Evolutionary conservation across 2,329 filamentous ascomycete species (phyloP).

Genomic region (Penicillium sp.): DNA sequence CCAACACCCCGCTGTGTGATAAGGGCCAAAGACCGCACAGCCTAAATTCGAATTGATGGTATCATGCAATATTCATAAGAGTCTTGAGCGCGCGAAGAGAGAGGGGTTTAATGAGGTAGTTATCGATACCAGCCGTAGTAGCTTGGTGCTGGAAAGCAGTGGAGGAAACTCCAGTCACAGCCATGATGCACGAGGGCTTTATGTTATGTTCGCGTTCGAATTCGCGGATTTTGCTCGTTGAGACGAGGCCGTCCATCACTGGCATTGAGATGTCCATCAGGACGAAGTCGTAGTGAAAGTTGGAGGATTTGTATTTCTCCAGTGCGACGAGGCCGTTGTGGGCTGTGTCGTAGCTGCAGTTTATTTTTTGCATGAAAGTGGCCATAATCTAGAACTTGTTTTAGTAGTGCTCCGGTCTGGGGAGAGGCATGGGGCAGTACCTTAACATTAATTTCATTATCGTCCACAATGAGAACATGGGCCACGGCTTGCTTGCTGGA

Average conservation of each 20-base stretch:
- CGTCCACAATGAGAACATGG: slow-evolving; percentile 42
- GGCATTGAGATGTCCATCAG: slow-evolving; percentile 47
- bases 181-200: slow-evolving; percentile 28
- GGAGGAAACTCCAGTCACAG: slow-evolving; percentile 34
- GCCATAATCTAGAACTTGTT: slow-evolving; percentile 29
- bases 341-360: slow-evolving; percentile 37
- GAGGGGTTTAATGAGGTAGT: slow-evolving; percentile 35
- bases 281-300: slow-evolving; percentile 35
- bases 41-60: not conserved
- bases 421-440: slow-evolving; percentile 2
- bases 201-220: slow-evolving; percentile 29
- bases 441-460: slow-evolving; percentile 44
- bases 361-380: slow-evolving; percentile 41
- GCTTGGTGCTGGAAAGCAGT: slow-evolving; percentile 32
- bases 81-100: slow-evolving; percentile 32
- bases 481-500: not conserved
- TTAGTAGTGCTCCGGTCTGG: not conserved
- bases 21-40: not conserved
- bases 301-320: slow-evolving; percentile 33
- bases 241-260: slow-evolving; percentile 44
- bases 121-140: slow-evolving; percentile 29
- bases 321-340: slow-evolving; percentile 41
- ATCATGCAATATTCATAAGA: slow-evolving; percentile 22
- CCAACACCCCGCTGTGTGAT: not conserved
- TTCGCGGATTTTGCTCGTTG: slow-evolving; percentile 43